A percentile compares a stretch with the other conserved stretches of the same genome.
phyloP scores from a whole-genome alignment of 2,329 filamentous ascomycete genomes.

The Xylariaceae sp. region DNA sequence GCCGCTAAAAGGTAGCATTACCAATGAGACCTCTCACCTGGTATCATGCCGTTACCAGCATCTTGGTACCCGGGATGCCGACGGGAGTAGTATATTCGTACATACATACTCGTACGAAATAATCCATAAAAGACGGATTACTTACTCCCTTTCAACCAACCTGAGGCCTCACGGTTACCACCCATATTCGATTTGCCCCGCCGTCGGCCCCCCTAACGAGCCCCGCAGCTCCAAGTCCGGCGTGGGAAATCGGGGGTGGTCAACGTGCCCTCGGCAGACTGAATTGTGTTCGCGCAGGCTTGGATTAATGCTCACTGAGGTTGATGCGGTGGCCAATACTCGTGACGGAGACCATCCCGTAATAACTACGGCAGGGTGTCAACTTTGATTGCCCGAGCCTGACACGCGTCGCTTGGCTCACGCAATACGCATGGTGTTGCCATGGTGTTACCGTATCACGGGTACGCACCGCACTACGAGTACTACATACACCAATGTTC shows the following conservation, averaged over 20 bases:
- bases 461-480: background rate
- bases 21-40: no score
- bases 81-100: no score
- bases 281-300: constrained; percentile 2
- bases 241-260: constrained; percentile 2
- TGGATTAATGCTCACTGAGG: background rate
- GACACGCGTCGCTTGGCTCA: background rate
- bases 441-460: background rate
- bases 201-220: background rate
- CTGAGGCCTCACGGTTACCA: no score
- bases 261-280: constrained; percentile 10
- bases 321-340: constrained; percentile 4
- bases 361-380: background rate
- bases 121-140: no score
- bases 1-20: no score
- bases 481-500: background rate
- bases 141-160: no score
- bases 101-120: no score
- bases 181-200: no score
- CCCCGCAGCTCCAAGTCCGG: background rate
- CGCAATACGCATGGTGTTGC: background rate
- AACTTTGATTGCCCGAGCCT: background rate
- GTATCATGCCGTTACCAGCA: no score
- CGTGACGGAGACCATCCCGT: background rate
- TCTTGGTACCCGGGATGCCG: no score